Conservation (phyloP, 306 rosid genomes). For the Echinosophora koreensis region DNA sequence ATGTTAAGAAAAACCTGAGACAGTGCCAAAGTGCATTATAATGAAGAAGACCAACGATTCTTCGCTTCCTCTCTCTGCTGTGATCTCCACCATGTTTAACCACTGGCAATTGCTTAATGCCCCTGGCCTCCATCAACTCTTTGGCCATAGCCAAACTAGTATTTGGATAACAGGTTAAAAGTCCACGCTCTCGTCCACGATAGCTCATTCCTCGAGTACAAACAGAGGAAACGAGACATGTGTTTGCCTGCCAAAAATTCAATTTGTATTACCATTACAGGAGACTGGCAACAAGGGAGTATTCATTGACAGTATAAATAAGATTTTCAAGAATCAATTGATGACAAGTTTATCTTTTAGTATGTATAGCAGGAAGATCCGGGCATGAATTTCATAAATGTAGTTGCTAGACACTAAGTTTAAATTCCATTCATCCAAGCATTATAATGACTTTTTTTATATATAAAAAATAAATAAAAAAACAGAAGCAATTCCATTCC, state of each 20-base stretch:
- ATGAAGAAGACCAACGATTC: slow-evolving; percentile 82
- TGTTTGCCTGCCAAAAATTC: slow-evolving; percentile 62
- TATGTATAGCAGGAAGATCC: slow-evolving; percentile 11
- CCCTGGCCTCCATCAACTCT: slow-evolving; percentile 98
- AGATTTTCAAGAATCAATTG: slow-evolving; percentile 27
- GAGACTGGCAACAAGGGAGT: slow-evolving; percentile 12
- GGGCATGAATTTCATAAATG: slow-evolving; percentile 28
- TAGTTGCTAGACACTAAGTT: slow-evolving; percentile 5
- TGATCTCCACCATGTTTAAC: slow-evolving; percentile 69
- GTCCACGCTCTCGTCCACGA: slow-evolving; percentile 82
- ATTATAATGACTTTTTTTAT: neutral
- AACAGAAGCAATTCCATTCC: neutral
- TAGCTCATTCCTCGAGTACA: slow-evolving; percentile 89
- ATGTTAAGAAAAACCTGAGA: slow-evolving; percentile 71
- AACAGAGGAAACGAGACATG: slow-evolving; percentile 77
- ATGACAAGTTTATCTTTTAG: slow-evolving; percentile 17
- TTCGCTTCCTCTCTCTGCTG: slow-evolving; percentile 66
- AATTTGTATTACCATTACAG: slow-evolving; percentile 28
- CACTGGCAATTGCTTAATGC: slow-evolving; percentile 89
- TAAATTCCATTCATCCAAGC: slow-evolving; percentile 35
- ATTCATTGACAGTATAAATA: neutral
- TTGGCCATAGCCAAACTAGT: slow-evolving; percentile 80
- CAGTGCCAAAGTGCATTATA: slow-evolving; percentile 74
- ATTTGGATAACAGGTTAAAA: slow-evolving; percentile 86
- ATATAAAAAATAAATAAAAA: neutral